Base-by-base conservation (phyloP, 768 basidiomycete genomes). In the Heimioporus sp. region DNA sequence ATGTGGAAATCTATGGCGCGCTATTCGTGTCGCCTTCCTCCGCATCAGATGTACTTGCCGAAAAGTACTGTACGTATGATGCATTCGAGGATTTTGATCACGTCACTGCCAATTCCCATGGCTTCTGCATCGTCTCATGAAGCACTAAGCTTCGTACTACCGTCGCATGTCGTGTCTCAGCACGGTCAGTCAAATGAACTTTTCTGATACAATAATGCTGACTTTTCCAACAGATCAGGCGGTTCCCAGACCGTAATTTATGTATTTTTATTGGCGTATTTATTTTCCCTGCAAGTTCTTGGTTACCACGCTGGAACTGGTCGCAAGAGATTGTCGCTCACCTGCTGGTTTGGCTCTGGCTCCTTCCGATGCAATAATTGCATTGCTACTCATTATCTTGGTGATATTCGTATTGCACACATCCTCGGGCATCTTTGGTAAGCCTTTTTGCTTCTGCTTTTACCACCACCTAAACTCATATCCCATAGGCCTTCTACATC, bases 401-500 rank as follows among this genome's bases (percentile, higher is more conserved):
- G 51, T 56, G 31, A 45, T 34, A 20, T 38, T 55, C 12, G 40
- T 57, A 19, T 56, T 60, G 10, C 30, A 52, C 30, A 50, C 54
- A 24, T 45, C 59, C 24, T 71, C 71, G 35, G 68, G 70, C 15
- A 68, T 68, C 21, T 66, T 65, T 6, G 65, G 70, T 70, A 19
- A 51, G 65, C 37, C 13, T 42, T 21, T 28, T 9, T 51, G 16
- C 9, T 30, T n/a, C 15, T 31, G 30, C 40, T 32, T 32, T 12
- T 30, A 41, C n/a, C 30, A 36, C 50, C 32, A 1, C 36, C 55
- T 28, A 7, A 39, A 28, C 43, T 52, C 24, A 21, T 42, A 35
- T 20, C 48, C 11, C 11, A 41, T 21, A 83, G 91, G 90, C 10
- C 92, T 94, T 43, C 63, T 86, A 94, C 72, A 87, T 93, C 21